Conservation (phyloP, 1,284 basidiomycete species). For the Schizophyllum amplum region DNA sequence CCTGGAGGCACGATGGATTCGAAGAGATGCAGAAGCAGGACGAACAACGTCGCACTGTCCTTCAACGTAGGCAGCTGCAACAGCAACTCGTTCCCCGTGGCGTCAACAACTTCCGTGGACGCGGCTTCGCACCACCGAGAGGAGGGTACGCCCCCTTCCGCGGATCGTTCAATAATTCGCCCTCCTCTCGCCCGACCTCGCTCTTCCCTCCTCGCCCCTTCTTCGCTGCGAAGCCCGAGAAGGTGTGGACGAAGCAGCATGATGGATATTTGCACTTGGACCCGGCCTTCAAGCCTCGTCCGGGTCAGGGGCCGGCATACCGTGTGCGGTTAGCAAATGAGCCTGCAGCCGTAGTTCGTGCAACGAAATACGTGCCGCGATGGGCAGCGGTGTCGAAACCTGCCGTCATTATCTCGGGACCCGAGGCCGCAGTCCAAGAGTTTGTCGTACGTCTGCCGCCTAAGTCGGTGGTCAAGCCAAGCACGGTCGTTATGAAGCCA, state of each 20-base stretch:
- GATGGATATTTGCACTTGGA: slow-evolving; percentile 66
- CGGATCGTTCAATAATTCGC: slow-evolving; percentile 33
- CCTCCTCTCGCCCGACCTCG: slow-evolving; percentile 20
- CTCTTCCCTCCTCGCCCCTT: slow-evolving; percentile 43
- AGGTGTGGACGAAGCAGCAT: slow-evolving; percentile 71
- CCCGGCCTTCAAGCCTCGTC: slow-evolving; percentile 43
- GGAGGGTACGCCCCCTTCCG: slow-evolving; percentile 23
- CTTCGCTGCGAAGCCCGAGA: slow-evolving; percentile 69
- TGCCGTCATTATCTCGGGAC: background rate
- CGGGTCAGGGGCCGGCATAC: slow-evolving; percentile 42
- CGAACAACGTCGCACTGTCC: slow-evolving; percentile 38
- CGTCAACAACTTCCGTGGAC: slow-evolving; percentile 15
- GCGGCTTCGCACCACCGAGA: slow-evolving; percentile 19
- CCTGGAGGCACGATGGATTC: slow-evolving; percentile 78
- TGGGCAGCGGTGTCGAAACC: background rate
- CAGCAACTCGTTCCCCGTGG: background rate
- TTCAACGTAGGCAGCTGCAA: background rate
- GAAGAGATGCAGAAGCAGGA: slow-evolving; percentile 75
- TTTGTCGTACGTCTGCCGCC: slow-evolving; percentile 22
- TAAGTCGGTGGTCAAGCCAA: background rate
- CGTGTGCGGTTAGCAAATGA: slow-evolving; percentile 55
- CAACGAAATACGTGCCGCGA: background rate
- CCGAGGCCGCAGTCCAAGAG: background rate
- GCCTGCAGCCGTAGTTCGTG: slow-evolving; percentile 7
- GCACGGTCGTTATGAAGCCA: background rate